These are phyloP conservation scores for Leishmania guyanensis DNA, from an alignment of 208 protist species.

Conservation along the genomic window DNA sequence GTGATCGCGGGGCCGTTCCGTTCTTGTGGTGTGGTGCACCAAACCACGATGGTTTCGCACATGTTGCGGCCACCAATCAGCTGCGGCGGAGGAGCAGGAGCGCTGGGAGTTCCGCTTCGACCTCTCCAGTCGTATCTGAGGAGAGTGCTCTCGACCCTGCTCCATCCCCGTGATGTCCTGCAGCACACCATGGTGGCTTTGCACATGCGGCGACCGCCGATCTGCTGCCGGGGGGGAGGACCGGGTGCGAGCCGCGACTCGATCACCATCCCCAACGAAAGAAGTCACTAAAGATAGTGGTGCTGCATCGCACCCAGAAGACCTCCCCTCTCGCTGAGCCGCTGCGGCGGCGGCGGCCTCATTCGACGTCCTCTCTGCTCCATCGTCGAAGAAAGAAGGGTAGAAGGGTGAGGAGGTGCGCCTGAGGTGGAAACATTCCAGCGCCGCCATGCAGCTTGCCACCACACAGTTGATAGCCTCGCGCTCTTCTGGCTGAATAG, in stretches of 20 bases:
- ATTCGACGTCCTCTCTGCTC: background rate
- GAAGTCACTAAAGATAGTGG: background rate
- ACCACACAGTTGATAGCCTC: constrained; percentile 15
- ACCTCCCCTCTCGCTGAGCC: background rate
- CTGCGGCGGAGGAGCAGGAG: too few species aligned
- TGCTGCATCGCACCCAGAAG: background rate
- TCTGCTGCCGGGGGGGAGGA: background rate
- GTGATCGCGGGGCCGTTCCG: background rate
- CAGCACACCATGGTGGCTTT: too few species aligned
- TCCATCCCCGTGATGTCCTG: too few species aligned
- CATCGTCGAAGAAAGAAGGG: background rate
- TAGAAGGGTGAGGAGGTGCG: background rate
- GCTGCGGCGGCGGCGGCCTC: background rate
- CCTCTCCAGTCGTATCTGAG: too few species aligned
- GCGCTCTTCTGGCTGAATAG: constrained; percentile 3
- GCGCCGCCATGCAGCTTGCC: constrained; percentile 16
- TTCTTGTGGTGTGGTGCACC: background rate
- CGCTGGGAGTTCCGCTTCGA: too few species aligned
- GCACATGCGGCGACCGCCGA: too few species aligned
- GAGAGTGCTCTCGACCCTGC: too few species aligned
- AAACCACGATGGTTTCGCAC: background rate
- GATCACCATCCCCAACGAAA: background rate
- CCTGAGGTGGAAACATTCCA: constrained; percentile 2
- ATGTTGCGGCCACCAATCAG: background rate
- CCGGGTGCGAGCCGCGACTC: background rate